phyloP scores from a whole-genome alignment of 768 basidiomycete species.

The Xerocomus brunneocitrinus region DNA sequence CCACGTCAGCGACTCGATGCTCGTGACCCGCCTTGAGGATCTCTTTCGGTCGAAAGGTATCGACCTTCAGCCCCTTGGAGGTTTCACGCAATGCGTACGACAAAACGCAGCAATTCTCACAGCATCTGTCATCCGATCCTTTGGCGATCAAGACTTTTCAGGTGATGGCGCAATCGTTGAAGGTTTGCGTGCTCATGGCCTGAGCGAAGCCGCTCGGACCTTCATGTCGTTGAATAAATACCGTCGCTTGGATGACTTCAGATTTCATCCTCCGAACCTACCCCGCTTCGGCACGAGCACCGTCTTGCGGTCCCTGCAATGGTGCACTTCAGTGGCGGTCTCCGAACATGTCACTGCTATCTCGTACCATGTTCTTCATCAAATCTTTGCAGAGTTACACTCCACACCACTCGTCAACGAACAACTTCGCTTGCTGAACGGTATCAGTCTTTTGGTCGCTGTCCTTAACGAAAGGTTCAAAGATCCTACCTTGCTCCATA shows the following conservation, averaged over 20 bases:
- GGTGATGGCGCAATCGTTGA: conserved; percentile 44
- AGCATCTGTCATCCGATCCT: conserved; percentile 52
- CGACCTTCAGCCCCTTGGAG: conserved; percentile 24
- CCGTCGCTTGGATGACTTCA: conserved; percentile 45
- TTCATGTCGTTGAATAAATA: conserved; percentile 53
- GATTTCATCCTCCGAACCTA: conserved; percentile 59
- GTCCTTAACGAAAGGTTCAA: conserved; percentile 51
- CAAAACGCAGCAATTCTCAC: conserved; percentile 54
- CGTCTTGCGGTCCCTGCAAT: conserved; percentile 53
- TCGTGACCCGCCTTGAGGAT: conserved; percentile 31
- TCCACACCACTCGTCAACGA: conserved; percentile 75
- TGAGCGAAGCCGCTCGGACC: conserved; percentile 35
- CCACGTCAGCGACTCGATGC: conserved; percentile 10
- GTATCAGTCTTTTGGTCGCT: conserved; percentile 70
- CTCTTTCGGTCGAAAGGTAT: conserved; percentile 34
- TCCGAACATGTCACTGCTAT: conserved; percentile 48
- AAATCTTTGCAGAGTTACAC: conserved; percentile 64
- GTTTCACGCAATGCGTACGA: conserved; percentile 35
- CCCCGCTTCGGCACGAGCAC: conserved; percentile 50
- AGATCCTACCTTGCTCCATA: conserved; percentile 57
- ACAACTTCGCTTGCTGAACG: conserved; percentile 70
- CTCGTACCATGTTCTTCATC: conserved; percentile 74
- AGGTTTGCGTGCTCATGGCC: conserved; percentile 37
- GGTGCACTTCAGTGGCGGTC: conserved; percentile 47
- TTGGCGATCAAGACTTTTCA: conserved; percentile 66